Percentiles rank a stretch among this genome's conserved stretches.
phyloP scores from a whole-genome alignment of 2,329 filamentous ascomycete species.

The Shiraia bambusicola region DNA sequence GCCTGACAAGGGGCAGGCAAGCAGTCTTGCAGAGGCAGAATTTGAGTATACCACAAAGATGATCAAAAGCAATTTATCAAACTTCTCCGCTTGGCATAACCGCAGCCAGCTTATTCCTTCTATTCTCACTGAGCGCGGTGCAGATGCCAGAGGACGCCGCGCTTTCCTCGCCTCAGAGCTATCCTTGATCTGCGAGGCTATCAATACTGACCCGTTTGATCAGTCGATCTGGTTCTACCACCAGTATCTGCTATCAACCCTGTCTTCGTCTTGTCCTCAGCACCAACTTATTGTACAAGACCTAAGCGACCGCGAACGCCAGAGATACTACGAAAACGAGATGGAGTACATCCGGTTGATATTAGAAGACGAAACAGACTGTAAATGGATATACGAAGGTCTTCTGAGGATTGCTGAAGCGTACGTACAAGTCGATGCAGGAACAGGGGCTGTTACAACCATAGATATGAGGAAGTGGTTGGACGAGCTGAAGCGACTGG shows the following conservation, averaged over 20 bases:
- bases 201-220: conserved; percentile 89
- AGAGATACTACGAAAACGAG: conserved; percentile 67
- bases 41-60: conserved; percentile 89
- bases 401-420: conserved; percentile 73
- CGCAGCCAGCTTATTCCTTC: conserved; percentile 79
- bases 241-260: conserved; percentile 75
- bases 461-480: conserved; percentile 58
- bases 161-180: conserved; percentile 78
- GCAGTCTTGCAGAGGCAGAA: conserved; percentile 74
- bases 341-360: conserved; percentile 73
- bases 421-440: conserved; percentile 53
- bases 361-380: conserved; percentile 65
- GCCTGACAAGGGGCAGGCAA: conserved; percentile 1
- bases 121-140: conserved; percentile 69
- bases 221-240: conserved; percentile 98
- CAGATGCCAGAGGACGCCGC: conserved; percentile 63
- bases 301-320: conserved; percentile 62
- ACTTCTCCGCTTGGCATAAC: conserved; percentile 97
- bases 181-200: conserved; percentile 69
- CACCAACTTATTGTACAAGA: conserved; percentile 64
- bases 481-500: conserved; percentile 64
- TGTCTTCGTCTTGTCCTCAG: conserved; percentile 53
- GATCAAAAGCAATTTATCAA: conserved; percentile 82
- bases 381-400: conserved; percentile 88
- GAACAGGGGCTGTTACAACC: conserved; percentile 45